Base-by-base conservation (phyloP, 345 rosid species). In the Hibiscus syriacus region DNA sequence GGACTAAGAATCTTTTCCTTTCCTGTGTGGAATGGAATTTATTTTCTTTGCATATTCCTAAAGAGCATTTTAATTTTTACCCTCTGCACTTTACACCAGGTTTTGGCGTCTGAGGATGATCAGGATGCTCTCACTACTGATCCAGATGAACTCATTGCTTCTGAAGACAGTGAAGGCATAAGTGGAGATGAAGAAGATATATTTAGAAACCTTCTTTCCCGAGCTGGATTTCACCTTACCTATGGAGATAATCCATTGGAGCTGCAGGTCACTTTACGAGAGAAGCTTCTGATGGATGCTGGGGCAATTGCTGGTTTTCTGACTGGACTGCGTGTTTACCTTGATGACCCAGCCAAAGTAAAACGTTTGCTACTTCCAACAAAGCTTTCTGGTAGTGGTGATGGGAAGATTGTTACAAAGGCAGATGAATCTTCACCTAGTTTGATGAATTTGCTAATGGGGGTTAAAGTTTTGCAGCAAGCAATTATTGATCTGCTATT, bases 141-240 rank as follows among this genome's bases (percentile, higher is more conserved):
- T 84, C 99, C 99, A 74, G 99, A 95, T 80, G 99, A 95, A 71
- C 89, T 92, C 62, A 80, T 95, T 84, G 99, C 90, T 79, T 95
- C 99, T 71, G 99, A 95, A 55, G 99, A 88, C 58, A 90, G 98
- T 74, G 99, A 92, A 72, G 97, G 90, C 73, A 81, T 90, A 55
- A 88, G 97, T 62, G 97, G 97, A 73, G 99, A 92, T 67, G 99
- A 95, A 82, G 99, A 95, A 85, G 99, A 90, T 66, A 90, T 93
- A n/a, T 85, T 95, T 70, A 76, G 94, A 74, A 92, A 84, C 80
- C 97, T 95, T 78, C 99, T 95, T 71, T 82, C 97, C 16, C 89
- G 85, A 77, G 99, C 99, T 80, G 98, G 99, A 59, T 90, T 95
- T 79, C 99, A 92, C 78, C 90, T 95, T 68, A 80, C 94, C 3